Evolutionary conservation across 2,329 filamentous ascomycete genomes (phyloP).

Genomic region (Massarina eburnea): DNA sequence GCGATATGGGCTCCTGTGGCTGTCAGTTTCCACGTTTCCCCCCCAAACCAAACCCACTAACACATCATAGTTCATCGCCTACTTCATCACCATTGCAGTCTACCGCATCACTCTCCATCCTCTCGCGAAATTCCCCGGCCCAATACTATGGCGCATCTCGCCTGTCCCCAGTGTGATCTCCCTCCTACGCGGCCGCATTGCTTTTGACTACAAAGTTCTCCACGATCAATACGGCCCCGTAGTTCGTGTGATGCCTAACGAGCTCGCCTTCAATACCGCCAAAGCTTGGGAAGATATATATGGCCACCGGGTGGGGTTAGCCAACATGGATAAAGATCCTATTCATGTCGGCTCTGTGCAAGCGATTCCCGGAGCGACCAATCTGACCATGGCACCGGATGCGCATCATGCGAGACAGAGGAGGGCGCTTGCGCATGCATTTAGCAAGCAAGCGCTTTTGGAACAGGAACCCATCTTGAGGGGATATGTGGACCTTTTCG

Average conservation of each 20-base stretch:
- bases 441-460: conserved; percentile 43
- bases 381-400: conserved; percentile 42
- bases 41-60: no score
- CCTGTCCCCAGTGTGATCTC: conserved; percentile 19
- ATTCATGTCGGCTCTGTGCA: conserved; percentile 40
- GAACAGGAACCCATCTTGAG: conserved; percentile 46
- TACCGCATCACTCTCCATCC: conserved; percentile 44
- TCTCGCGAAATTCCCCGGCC: conserved; percentile 42
- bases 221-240: conserved; percentile 20
- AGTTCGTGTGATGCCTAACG: conserved; percentile 16
- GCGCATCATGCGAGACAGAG: conserved; percentile 43
- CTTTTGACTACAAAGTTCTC: conserved; percentile 10
- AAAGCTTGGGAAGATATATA: conserved; percentile 24
- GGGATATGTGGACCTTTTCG: conserved; percentile 45
- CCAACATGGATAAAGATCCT: conserved; percentile 39
- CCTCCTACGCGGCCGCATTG: conserved; percentile 15
- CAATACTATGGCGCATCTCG: conserved; percentile 27
- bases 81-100: conserved; percentile 2
- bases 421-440: conserved; percentile 44
- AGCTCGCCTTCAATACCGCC: conserved; percentile 13
- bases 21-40: conserved; percentile 12
- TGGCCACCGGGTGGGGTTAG: conserved; percentile 30
- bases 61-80: conserved; percentile 22
- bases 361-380: conserved; percentile 39
- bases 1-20: conserved; percentile 27